Base-by-base conservation (phyloP, 1,139 yeast genomes). In the Sugiyamaella xylanicola region DNA sequence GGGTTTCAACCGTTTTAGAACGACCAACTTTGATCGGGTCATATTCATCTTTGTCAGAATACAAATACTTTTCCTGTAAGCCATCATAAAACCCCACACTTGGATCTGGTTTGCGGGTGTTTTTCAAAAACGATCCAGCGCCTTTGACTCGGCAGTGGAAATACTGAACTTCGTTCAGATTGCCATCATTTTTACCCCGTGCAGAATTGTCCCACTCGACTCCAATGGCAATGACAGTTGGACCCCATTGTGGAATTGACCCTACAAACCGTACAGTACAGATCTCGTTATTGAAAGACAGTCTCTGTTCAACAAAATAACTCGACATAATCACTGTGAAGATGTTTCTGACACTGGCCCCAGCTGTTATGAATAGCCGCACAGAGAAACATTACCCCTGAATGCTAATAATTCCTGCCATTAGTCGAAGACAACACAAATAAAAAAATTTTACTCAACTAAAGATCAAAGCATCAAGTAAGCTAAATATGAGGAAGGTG, bases 131-230 rank as follows among this genome's bases (percentile, higher is more conserved):
- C 1, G 95, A 84, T 0, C 90, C 96, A 1, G 87, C 68, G 0
- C 68, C 68, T 0, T 61, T 59, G 0, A 61, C 66, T 48, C 13
- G 44, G 45, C 74, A 67, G 8, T 58, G 39, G 65, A 86, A 86
- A 63, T 83, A 83, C 43, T 66, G 61, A 0, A 67, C 61, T 0
- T 81, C 85, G 20, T 76, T 68, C 39, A 78, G 59, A 1, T 63
- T 55, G 0, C 93, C 93, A 55, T 76, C 69, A 65, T 86, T 80
- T 61, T 81, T 84, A 1, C 92, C 92, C 25, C 81, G 68, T 1
- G 68, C 61, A 0, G 72, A 70, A 53, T 83, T 76, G 67, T 92
- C 97, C 97, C 97, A 92, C 68, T 92, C 97, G 1, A 92, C 77
- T 0, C 97, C 97, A 15, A 81, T 71, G 0, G 93, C 91, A 0